phyloP scores from a whole-genome alignment of 2,329 filamentous ascomycete species.

The Ceratocystis ficicola region DNA sequence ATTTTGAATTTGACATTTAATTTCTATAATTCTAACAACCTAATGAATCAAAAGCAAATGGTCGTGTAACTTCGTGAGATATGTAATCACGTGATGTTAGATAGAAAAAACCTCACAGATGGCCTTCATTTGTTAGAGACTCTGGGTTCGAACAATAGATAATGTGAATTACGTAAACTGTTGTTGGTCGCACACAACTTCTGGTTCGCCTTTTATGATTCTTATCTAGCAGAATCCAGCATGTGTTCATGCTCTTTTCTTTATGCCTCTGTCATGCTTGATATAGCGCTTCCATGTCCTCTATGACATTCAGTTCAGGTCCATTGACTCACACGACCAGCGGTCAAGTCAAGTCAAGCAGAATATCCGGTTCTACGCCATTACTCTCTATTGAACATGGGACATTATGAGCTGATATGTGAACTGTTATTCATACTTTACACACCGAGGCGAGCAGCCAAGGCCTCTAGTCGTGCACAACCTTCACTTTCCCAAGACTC shows the following conservation, averaged over 20 bases:
- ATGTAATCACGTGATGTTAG: neutral
- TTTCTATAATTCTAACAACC: neutral
- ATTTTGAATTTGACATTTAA: neutral
- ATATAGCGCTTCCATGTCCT: neutral
- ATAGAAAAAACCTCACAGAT: neutral
- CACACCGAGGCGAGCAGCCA: constrained; percentile 1
- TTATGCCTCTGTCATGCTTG: no score
- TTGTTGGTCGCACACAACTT: no score
- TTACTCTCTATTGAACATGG: neutral
- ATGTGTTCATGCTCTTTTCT: neutral
- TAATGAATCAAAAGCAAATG: no score
- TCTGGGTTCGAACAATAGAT: neutral
- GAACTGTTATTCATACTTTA: constrained; percentile 17
- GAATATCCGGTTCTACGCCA: neutral
- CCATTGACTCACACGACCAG: neutral
- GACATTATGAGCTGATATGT: neutral
- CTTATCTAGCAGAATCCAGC: no score
- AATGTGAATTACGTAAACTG: neutral
- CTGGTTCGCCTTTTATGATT: neutral
- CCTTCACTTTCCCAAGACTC: constrained; percentile 1
- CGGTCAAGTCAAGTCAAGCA: neutral
- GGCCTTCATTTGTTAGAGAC: neutral
- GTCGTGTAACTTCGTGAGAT: neutral
- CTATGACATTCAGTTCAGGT: neutral
- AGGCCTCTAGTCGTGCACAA: neutral